phyloP scores from a whole-genome alignment of 2,329 filamentous ascomycete species.

The Cladosporium sp. region DNA sequence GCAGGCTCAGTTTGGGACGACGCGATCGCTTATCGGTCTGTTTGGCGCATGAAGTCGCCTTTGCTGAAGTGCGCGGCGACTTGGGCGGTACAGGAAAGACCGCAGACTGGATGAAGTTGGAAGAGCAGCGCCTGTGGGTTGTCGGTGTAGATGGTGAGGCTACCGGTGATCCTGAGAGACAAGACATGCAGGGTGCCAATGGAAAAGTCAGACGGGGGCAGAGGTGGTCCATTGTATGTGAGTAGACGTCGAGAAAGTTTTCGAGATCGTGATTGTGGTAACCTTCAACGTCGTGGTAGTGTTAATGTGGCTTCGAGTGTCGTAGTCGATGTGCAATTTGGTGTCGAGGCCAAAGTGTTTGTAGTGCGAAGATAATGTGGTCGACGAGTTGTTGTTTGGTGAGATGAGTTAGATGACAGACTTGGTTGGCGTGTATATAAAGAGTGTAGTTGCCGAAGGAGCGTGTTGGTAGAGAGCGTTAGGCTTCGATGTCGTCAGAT shows the following conservation, averaged over 20 bases:
- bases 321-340: background rate
- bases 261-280: background rate
- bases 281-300: background rate
- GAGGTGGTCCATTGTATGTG: constrained; percentile 26
- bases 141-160: background rate
- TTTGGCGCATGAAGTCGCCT: background rate
- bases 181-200: constrained; percentile 27
- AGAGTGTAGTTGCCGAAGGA: background rate
- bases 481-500: constrained; percentile 9
- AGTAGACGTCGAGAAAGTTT: background rate
- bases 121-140: background rate
- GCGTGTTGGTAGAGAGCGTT: constrained; percentile 4
- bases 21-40: background rate
- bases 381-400: background rate
- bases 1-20: constrained; percentile 7
- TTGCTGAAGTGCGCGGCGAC: background rate
- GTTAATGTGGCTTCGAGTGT: background rate
- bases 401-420: background rate
- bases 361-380: background rate
- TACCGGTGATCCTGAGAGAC: constrained; percentile 21
- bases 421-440: background rate
- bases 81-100: constrained; percentile 8
- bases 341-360: background rate
- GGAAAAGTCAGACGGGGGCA: constrained; percentile 28
- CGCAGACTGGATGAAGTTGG: constrained; percentile 6